Evolutionary conservation across 768 basidiomycete species (phyloP).

Genomic region (Lentinula sp.): DNA sequence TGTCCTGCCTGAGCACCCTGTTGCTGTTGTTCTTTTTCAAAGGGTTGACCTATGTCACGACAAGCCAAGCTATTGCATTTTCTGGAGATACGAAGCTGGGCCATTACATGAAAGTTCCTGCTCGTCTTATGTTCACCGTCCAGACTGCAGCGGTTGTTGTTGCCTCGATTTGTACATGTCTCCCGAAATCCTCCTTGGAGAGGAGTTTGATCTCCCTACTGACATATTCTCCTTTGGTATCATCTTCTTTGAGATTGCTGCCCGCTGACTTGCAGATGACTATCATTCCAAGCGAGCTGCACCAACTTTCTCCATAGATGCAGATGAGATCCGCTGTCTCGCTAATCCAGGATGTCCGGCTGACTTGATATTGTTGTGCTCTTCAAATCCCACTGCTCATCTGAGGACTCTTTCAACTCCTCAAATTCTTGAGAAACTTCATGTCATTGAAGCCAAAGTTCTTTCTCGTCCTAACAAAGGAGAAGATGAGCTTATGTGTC

Average conservation of each 20-base stretch:
- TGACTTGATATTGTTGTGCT: slow-evolving; percentile 67
- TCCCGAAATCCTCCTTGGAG: slow-evolving; percentile 88
- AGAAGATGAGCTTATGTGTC: no score
- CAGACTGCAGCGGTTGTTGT: slow-evolving; percentile 60
- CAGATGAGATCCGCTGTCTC: slow-evolving; percentile 59
- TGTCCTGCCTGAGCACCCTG: slow-evolving; percentile 71
- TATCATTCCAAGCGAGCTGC: slow-evolving; percentile 69
- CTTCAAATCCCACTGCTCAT: slow-evolving; percentile 55
- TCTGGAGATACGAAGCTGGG: slow-evolving; percentile 78
- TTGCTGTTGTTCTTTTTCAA: slow-evolving; percentile 86
- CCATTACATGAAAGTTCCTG: slow-evolving; percentile 88
- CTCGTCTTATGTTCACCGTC: slow-evolving; percentile 67
- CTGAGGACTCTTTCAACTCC: slow-evolving; percentile 81
- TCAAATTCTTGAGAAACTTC: slow-evolving; percentile 71
- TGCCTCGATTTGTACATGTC: slow-evolving; percentile 86
- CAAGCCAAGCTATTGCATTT: slow-evolving; percentile 60
- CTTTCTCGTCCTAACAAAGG: slow-evolving; percentile 57
- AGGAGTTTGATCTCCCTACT: slow-evolving; percentile 89
- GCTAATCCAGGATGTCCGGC: slow-evolving; percentile 75
- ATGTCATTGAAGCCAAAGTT: slow-evolving; percentile 81
- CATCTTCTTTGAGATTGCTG: slow-evolving; percentile 88
- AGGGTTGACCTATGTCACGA: slow-evolving; percentile 50
- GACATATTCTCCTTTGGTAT: slow-evolving; percentile 94
- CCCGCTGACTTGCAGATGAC: slow-evolving; percentile 82
- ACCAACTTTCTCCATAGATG: slow-evolving; percentile 75